Base-by-base conservation (phyloP, 768 basidiomycete genomes). In the Suillus americanus region DNA sequence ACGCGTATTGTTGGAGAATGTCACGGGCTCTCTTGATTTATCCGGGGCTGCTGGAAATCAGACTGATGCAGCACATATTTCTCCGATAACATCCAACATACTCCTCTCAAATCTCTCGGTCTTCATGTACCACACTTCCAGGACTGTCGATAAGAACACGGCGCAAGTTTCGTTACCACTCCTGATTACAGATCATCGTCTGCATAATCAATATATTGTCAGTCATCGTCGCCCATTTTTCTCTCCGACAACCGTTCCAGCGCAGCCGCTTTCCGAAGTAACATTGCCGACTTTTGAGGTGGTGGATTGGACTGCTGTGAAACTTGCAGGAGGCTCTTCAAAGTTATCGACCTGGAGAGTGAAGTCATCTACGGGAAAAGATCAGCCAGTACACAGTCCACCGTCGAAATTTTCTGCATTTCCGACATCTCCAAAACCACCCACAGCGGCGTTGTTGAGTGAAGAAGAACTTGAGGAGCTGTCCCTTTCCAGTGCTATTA, bases 101-200 rank as follows among this genome's bases (percentile, higher is more conserved):
- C 60, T 70, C 5, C 48, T 78, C 51, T 70, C 74, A 12, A 90
- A 91, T 54, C 13, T 90, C 1, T 89, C 89, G 18, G 69, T 85
- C 12, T 88, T 91, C 67, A 79, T 80, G 13, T 84, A 89, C 69
- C 76, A 76, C 38, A 66, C 69, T 18, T 66, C 70, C 20, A 33
- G 38, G 38, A 57, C 16, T 28, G 38, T 18, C 53, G 10, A 37
- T 6, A 40, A 28, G 37, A 67, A 70, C 8, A 71, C 68, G 61
- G n/a, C 51, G 33, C 75, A 72, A 57, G 37, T 68, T 56, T 84
- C 87, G 30, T 81, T 83, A 16, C 94, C 94, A 14, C 76, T 97
- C 51, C 70, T 97, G 20, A 83, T 95, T 56, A 88, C 87, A 12
- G 95, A 96, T 70, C 82, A 81, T n/a, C 75, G 85, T 66, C 83